A percentile compares a stretch with the other conserved stretches of the same genome.
These are phyloP conservation scores for Leishmania turanica DNA, from an alignment of 208 protist species.

Conservation along the genomic window DNA sequence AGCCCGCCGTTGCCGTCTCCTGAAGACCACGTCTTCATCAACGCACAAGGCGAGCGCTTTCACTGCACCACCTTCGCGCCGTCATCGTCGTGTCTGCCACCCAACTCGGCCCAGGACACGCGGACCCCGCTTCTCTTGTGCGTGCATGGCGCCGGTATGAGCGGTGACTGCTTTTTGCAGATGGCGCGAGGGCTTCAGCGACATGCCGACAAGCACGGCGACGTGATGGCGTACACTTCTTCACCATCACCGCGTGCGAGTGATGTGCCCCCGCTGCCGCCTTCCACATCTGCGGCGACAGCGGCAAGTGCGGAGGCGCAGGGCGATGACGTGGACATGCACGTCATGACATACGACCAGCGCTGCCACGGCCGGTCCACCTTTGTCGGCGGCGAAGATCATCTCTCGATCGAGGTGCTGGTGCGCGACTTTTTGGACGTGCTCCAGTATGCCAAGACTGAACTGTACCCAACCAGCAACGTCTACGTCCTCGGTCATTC, in stretches of 20 bases:
- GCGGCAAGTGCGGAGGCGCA: constrained; percentile 11
- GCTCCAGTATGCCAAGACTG: constrained; percentile 38
- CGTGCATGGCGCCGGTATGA: constrained; percentile 91
- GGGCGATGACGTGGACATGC: constrained; percentile 43
- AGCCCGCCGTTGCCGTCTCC: constrained; percentile 7
- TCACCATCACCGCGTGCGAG: neutral
- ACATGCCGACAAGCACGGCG: neutral
- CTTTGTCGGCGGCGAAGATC: constrained; percentile 57
- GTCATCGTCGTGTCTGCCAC: neutral
- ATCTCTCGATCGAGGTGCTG: constrained; percentile 65
- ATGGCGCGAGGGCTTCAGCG: constrained; percentile 49
- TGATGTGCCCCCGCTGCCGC: neutral
- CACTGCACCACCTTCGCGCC: constrained; percentile 52
- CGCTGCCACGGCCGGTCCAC: constrained; percentile 89
- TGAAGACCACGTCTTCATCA: constrained; percentile 39
- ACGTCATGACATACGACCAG: constrained; percentile 82
- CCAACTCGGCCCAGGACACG: neutral
- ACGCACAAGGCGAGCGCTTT: constrained; percentile 53
- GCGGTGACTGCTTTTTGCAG: constrained; percentile 66
- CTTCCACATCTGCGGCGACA: neutral
- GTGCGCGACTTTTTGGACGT: constrained; percentile 68
- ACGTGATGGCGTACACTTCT: neutral
- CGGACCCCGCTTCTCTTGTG: constrained; percentile 75
- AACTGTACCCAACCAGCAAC: constrained; percentile 44
- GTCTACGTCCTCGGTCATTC: constrained; percentile 88